Percentiles rank a stretch among this genome's conserved stretches.
These are phyloP conservation scores for Chlorella ohadii DNA, from an alignment of 139 green algal genomes.

Conservation along the genomic window DNA sequence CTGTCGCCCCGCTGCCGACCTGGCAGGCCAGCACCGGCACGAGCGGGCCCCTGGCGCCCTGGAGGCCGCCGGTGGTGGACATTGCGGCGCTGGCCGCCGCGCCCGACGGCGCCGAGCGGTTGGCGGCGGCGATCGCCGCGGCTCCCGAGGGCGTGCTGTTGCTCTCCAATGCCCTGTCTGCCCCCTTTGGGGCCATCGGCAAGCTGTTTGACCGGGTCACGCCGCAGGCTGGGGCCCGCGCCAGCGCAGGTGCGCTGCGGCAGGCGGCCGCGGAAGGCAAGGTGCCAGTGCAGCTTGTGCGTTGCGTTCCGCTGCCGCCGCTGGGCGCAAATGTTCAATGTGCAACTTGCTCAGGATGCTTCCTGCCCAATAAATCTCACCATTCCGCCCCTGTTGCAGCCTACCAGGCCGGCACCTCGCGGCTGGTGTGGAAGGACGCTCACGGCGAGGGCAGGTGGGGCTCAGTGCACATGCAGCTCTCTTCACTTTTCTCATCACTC, in stretches of 20 bases:
- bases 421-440: constrained; percentile 43
- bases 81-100: neutral
- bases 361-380: no score
- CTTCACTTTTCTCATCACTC: no score
- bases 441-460: constrained; percentile 36
- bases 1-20: no score
- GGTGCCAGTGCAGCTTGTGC: no score
- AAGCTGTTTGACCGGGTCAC: constrained; percentile 30
- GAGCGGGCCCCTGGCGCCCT: neutral
- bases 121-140: neutral
- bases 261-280: no score
- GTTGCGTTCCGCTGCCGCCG: no score
- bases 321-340: no score
- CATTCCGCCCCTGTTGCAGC: neutral
- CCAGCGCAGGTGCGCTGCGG: constrained; percentile 10
- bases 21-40: no score
- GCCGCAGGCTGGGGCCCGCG: constrained; percentile 2
- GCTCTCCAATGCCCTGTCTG: neutral
- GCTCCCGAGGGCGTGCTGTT: constrained; percentile 15
- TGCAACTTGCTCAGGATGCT: no score
- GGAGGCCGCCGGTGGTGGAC: neutral
- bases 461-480: no score
- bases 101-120: neutral
- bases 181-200: constrained; percentile 25
- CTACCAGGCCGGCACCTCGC: constrained; percentile 13